A percentile compares a stretch with the other conserved stretches of the same genome.
Conservation (phyloP, 1,284 basidiomycete genomes). For the Microbotryum scabiosae region DNA sequence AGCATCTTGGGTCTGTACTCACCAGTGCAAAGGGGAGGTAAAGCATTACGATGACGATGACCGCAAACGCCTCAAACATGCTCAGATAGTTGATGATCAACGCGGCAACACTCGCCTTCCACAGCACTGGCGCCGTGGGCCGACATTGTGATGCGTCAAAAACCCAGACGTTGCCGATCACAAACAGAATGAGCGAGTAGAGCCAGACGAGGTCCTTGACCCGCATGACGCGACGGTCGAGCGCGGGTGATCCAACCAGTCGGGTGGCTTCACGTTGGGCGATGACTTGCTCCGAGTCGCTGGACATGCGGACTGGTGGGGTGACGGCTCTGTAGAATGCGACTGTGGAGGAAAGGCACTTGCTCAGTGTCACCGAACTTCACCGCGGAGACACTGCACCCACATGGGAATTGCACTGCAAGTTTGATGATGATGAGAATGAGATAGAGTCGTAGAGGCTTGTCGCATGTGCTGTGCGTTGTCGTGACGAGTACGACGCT, state of each 20-base stretch:
- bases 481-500: conserved; percentile 21
- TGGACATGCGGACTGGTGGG: conserved; percentile 3
- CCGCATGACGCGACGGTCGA: conserved; percentile 23
- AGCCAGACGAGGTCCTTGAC: conserved; percentile 21
- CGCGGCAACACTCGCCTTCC: conserved; percentile 21
- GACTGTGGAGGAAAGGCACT: background rate
- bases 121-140: conserved; percentile 21
- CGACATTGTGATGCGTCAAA: conserved; percentile 18
- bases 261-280: conserved; percentile 20
- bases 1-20: too few relatives aligned
- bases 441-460: conserved; percentile 27
- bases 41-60: conserved; percentile 30
- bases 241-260: conserved; percentile 11
- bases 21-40: conserved; percentile 22
- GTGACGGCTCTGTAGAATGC: conserved; percentile 22
- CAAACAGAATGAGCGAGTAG: conserved; percentile 26
- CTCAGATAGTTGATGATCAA: conserved; percentile 29
- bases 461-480: conserved; percentile 20
- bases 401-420: conserved; percentile 23
- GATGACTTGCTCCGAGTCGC: conserved; percentile 13
- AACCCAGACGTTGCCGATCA: conserved; percentile 31
- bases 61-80: conserved; percentile 15
- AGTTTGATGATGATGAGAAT: conserved; percentile 26
- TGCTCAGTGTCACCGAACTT: background rate
- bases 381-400: background rate